Percentiles rank a stretch among this genome's conserved stretches.
phyloP scores from a whole-genome alignment of 805 yeast species.

The Blastobotrys mokoenaii region DNA sequence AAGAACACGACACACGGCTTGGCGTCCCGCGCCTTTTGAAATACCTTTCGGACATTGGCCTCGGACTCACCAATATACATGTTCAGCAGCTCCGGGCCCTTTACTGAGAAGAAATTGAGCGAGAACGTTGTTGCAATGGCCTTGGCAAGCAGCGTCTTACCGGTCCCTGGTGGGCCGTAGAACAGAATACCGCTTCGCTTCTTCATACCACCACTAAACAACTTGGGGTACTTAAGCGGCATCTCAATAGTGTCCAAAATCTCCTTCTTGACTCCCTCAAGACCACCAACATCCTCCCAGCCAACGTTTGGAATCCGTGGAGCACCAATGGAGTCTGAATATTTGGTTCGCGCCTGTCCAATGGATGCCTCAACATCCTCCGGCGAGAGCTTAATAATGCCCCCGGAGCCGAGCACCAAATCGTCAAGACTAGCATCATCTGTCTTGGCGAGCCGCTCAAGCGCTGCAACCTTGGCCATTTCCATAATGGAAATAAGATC shows the following conservation, averaged over 20 bases:
- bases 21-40: constrained; percentile 92
- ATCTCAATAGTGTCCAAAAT: constrained; percentile 92
- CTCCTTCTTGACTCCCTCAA: constrained; percentile 83
- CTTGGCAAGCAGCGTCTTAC: constrained; percentile 90
- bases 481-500: constrained; percentile 68
- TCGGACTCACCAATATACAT: constrained; percentile 99
- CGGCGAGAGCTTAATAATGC: constrained; percentile 44
- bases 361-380: constrained; percentile 64
- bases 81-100: constrained; percentile 92
- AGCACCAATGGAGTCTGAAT: constrained; percentile 92
- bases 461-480: constrained; percentile 51
- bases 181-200: constrained; percentile 90
- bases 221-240: constrained; percentile 89
- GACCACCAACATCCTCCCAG: constrained; percentile 97
- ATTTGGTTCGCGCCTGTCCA: constrained; percentile 73
- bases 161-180: constrained; percentile 99
- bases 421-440: constrained; percentile 21
- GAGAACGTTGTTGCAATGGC: constrained; percentile 96
- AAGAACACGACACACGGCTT: constrained; percentile 96
- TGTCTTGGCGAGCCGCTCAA: constrained; percentile 35
- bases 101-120: constrained; percentile 88
- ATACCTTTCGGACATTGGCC: constrained; percentile 90
- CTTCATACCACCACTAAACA: constrained; percentile 81
- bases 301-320: constrained; percentile 90
- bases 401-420: constrained; percentile 44